Conservation (phyloP, 345 rosid genomes). For the Pseudoturritis turrita region DNA sequence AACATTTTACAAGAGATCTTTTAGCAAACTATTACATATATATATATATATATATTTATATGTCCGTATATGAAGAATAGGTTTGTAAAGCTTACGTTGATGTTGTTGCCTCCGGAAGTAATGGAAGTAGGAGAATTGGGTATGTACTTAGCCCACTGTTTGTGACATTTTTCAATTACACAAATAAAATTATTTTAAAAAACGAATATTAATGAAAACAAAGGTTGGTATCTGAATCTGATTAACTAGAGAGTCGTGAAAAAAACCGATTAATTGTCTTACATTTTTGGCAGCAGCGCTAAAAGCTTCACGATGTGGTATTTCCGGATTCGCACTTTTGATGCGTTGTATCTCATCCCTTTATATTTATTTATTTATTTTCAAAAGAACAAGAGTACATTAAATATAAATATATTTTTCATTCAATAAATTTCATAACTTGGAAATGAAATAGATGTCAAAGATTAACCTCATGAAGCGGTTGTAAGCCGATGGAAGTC, state of each 20-base stretch:
- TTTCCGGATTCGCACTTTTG: constrained; percentile 91
- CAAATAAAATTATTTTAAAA: background rate
- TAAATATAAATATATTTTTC: background rate
- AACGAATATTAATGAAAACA: background rate
- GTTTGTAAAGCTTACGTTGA: constrained; percentile 38
- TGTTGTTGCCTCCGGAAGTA: constrained; percentile 46
- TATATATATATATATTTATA: background rate
- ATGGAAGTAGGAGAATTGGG: constrained; percentile 63
- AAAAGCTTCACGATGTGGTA: constrained; percentile 95
- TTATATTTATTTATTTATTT: background rate
- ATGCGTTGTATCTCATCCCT: constrained; percentile 99
- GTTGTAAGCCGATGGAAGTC: constrained; percentile 98
- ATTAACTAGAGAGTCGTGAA: background rate
- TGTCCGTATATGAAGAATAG: background rate
- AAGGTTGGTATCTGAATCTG: background rate
- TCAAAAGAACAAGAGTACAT: background rate
- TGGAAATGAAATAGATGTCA: background rate
- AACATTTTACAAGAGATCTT: background rate
- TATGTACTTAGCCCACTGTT: constrained; percentile 92
- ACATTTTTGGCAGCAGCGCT: constrained; percentile 97
- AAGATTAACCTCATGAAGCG: constrained; percentile 79
- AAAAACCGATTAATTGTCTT: constrained; percentile 14
- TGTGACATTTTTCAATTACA: background rate
- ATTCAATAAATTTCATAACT: background rate
- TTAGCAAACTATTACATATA: background rate